These are phyloP conservation scores for Ceratobasidium sp. DNA, from an alignment of 1,284 basidiomycete genomes.

Conservation along the genomic window DNA sequence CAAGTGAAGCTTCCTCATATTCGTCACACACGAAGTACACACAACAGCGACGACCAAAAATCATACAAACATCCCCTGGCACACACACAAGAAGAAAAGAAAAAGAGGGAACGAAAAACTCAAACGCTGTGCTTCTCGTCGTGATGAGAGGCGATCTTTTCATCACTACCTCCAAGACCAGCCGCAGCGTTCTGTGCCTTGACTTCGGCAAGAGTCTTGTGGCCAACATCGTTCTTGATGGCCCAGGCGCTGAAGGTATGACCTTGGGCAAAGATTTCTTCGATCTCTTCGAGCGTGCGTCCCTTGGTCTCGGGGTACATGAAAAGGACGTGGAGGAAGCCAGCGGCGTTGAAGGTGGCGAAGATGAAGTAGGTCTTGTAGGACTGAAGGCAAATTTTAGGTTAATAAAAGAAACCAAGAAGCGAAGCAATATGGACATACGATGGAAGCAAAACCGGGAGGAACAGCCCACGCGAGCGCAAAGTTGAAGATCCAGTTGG, in stretches of 20 bases:
- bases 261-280: constrained; percentile 73
- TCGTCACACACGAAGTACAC: not conserved
- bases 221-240: constrained; percentile 66
- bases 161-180: constrained; percentile 5
- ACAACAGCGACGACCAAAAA: not conserved
- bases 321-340: constrained; percentile 63
- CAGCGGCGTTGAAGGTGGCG: constrained; percentile 76
- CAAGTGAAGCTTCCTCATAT: not conserved
- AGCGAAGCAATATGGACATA: constrained; percentile 51
- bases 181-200: constrained; percentile 39
- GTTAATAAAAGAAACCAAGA: not conserved
- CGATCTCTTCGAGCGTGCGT: constrained; percentile 75
- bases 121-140: constrained; percentile 27
- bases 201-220: constrained; percentile 63
- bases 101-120: not conserved
- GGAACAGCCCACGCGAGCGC: constrained; percentile 68
- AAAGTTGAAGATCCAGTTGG: constrained; percentile 77
- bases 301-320: constrained; percentile 78
- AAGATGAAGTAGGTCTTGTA: constrained; percentile 72
- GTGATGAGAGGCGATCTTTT: not conserved
- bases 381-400: constrained; percentile 34
- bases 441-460: constrained; percentile 60
- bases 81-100: not conserved
- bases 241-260: constrained; percentile 76
- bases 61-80: not conserved